Conservation (phyloP, 768 basidiomycete genomes). For the Mycena leptocephala region DNA sequence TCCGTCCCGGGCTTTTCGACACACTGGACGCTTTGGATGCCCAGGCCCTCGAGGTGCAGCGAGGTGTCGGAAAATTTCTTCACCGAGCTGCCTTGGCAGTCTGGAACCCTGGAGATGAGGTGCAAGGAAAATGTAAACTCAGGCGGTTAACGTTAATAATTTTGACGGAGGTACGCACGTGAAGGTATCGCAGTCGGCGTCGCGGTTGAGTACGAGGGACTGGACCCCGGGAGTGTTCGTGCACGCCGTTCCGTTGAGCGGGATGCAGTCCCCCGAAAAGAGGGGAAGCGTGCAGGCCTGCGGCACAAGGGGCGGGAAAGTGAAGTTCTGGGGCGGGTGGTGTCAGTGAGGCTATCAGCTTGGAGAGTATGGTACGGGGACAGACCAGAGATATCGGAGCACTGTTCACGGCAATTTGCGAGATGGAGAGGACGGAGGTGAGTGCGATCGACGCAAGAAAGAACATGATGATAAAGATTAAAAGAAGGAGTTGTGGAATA, state of each 20-base stretch:
- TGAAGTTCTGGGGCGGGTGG: too few relatives aligned
- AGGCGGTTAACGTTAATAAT: not conserved
- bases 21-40: constrained; percentile 7
- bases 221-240: not conserved
- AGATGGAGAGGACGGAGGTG: too few relatives aligned
- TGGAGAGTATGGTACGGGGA: too few relatives aligned
- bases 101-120: not conserved
- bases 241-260: not conserved
- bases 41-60: not conserved
- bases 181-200: not conserved
- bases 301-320: too few relatives aligned
- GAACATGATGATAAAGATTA: too few relatives aligned
- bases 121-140: not conserved
- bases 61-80: not conserved
- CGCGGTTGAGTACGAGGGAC: not conserved
- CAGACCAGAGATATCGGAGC: too few relatives aligned
- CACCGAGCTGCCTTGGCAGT: not conserved
- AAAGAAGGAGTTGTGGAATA: too few relatives aligned
- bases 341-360: too few relatives aligned
- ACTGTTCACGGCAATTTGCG: too few relatives aligned
- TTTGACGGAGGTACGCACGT: not conserved
- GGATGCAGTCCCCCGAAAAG: not conserved
- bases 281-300: too few relatives aligned
- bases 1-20: not conserved
- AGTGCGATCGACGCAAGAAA: too few relatives aligned